Evolutionary conservation across 345 rosid genomes (phyloP).

Genomic region (Leavenworthia alabamica): DNA sequence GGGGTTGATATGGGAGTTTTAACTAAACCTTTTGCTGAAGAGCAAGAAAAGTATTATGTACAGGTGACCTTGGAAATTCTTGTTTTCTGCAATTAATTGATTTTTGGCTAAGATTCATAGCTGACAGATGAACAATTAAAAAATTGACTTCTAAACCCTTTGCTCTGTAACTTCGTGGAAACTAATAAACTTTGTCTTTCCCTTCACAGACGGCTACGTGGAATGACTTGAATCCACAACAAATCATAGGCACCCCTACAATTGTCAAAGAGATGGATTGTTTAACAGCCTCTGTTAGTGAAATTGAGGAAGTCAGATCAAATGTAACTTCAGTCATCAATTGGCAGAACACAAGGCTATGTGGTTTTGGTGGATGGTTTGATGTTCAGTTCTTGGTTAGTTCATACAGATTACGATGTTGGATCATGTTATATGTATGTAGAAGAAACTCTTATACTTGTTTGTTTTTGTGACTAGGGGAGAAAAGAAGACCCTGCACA

Average conservation of each 20-base stretch:
- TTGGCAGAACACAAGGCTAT: constrained; percentile 43
- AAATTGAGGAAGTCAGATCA: constrained; percentile 61
- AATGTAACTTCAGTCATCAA: constrained; percentile 47
- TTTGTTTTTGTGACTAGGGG: constrained; percentile 45
- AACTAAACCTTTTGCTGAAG: constrained; percentile 61
- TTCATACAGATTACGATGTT: constrained; percentile 5
- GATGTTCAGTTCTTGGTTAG: constrained; percentile 95
- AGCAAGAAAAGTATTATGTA: constrained; percentile 80
- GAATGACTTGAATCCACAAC: constrained; percentile 88
- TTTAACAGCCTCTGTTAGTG: constrained; percentile 65
- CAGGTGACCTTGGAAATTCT: constrained; percentile 43
- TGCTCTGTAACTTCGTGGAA: not conserved
- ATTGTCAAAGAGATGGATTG: constrained; percentile 82
- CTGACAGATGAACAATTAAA: not conserved
- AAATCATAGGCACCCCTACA: constrained; percentile 72
- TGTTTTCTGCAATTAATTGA: not conserved
- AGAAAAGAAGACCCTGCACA: constrained; percentile 62
- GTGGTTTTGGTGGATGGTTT: constrained; percentile 95
- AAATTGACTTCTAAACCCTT: not conserved
- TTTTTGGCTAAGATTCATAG: not conserved
- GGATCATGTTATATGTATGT: constrained; percentile 1
- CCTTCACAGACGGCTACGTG: constrained; percentile 72
- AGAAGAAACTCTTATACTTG: not conserved
- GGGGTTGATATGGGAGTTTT: constrained; percentile 84
- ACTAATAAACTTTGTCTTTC: not conserved